Conservation (phyloP, 352 stramenopile genomes). For the Globisporangium abappressorium region DNA sequence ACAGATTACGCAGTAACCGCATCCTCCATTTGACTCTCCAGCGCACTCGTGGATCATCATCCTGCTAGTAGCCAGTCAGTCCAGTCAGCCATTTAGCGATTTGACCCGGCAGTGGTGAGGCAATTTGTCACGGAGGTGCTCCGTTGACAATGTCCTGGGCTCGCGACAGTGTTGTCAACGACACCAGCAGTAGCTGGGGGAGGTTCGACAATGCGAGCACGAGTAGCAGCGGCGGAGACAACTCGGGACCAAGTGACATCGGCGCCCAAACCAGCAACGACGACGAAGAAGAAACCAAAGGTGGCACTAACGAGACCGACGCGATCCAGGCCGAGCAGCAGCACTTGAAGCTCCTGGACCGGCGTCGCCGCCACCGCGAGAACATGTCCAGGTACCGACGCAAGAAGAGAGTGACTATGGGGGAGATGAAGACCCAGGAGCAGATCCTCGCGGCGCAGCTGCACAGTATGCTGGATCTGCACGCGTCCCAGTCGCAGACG, state of each 20-base stretch:
- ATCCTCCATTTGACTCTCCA: background rate
- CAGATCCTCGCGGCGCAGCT: conserved; percentile 29
- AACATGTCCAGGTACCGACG: conserved; percentile 45
- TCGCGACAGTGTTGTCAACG: background rate
- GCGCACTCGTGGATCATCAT: background rate
- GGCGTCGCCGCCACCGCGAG: conserved; percentile 33
- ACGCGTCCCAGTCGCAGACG: conserved; percentile 12
- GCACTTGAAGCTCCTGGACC: background rate
- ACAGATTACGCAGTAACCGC: background rate
- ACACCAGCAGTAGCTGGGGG: background rate
- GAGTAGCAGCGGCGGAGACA: background rate
- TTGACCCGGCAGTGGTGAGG: background rate
- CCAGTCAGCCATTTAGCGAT: background rate
- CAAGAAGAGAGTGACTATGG: conserved; percentile 44
- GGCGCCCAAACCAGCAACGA: background rate
- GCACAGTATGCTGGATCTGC: conserved; percentile 30
- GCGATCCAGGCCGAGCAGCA: background rate
- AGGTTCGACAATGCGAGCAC: background rate
- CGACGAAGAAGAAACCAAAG: background rate
- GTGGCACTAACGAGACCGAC: background rate
- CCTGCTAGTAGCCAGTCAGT: background rate
- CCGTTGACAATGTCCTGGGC: background rate
- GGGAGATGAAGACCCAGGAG: conserved; percentile 31
- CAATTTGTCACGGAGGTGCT: background rate
- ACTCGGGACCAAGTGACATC: background rate